Evolutionary conservation across 2,329 filamentous ascomycete genomes (phyloP), one percentile per base, ranked within the genome.

Genomic region (Botrytis porri): DNA sequence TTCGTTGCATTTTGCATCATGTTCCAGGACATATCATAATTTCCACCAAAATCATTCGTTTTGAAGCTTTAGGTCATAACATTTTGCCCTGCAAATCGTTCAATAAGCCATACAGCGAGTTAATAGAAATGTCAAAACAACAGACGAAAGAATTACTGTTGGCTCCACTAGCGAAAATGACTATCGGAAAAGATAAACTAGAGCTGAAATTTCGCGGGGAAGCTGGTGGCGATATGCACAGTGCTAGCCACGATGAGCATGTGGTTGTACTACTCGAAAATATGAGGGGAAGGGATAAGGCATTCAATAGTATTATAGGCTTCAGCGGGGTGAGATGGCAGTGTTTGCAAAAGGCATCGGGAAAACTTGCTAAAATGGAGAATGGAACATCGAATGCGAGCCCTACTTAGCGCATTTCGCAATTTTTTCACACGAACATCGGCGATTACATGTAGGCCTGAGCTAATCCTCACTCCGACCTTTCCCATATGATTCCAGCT

Each of bases 311-410:
- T 32, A 77, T 83, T 10, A 75, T 82, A 63, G 82, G 78, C 0
- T 82, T 83, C 66, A 81, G 80, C n/a, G 78, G 78, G 1, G 37
- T 82, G 35, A 74, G 76, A 43, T 82, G 81, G 78, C 81, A 82
- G 73, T 75, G 77, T 60, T 67, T 82, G 45, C 80, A 81, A 64
- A 64, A 32, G 6, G 4, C 25, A 57, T 32, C 35, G 18, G 37
- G 16, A 22, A 67, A 41, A 29, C 9, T 25, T 59, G 18, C 35
- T 43, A 25, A 37, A 7, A 57, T 14, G 22, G 25, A 48, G 22
- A 57, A 43, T 4, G 14, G n/a, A 63, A 20, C 16, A 4, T 43
- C n/a, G n/a, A 63, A 32, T 18, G 39, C n/a, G 61, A 67, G 48
- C 37, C 35, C 25, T 66, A 37, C 8, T 37, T 54, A 67, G 45